phyloP scores from a whole-genome alignment of 768 basidiomycete genomes.

The Leccinum subgranulosum region DNA sequence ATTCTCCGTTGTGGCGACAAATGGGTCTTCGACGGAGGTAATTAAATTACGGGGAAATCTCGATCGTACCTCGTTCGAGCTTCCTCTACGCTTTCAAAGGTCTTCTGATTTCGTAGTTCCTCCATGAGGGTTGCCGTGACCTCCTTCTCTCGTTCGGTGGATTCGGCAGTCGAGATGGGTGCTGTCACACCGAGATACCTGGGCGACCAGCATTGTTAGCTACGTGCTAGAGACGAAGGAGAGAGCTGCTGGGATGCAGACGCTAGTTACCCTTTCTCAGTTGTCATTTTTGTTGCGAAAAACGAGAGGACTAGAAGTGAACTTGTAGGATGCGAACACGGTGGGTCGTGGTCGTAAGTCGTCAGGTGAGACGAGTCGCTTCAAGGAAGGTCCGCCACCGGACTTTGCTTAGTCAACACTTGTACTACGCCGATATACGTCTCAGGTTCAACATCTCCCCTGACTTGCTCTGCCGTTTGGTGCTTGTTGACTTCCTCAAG shows the following conservation, averaged over 20 bases:
- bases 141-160: slow-evolving; percentile 75
- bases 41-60: slow-evolving; percentile 6
- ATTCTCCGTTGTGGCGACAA: slow-evolving; percentile 2
- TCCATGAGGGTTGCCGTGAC: slow-evolving; percentile 85
- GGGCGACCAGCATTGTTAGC: slow-evolving; percentile 15
- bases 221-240: background rate
- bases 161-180: slow-evolving; percentile 76
- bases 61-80: slow-evolving; percentile 71
- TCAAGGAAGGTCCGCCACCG: slow-evolving; percentile 12
- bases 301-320: slow-evolving; percentile 3
- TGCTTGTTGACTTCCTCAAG: no score
- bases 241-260: slow-evolving; percentile 3
- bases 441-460: no score
- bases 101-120: slow-evolving; percentile 80
- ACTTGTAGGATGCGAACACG: slow-evolving; percentile 9
- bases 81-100: slow-evolving; percentile 89
- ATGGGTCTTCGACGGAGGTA: slow-evolving; percentile 2
- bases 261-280: slow-evolving; percentile 38
- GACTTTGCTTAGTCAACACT: slow-evolving; percentile 24
- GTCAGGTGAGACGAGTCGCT: slow-evolving; percentile 13
- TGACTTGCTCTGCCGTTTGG: no score
- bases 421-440: no score
- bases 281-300: slow-evolving; percentile 33
- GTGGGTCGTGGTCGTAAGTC: slow-evolving; percentile 11
- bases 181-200: slow-evolving; percentile 83